These are phyloP conservation scores for Fusarium brevicatenulatum DNA, from an alignment of 2,329 filamentous ascomycete genomes.

Conservation along the genomic window DNA sequence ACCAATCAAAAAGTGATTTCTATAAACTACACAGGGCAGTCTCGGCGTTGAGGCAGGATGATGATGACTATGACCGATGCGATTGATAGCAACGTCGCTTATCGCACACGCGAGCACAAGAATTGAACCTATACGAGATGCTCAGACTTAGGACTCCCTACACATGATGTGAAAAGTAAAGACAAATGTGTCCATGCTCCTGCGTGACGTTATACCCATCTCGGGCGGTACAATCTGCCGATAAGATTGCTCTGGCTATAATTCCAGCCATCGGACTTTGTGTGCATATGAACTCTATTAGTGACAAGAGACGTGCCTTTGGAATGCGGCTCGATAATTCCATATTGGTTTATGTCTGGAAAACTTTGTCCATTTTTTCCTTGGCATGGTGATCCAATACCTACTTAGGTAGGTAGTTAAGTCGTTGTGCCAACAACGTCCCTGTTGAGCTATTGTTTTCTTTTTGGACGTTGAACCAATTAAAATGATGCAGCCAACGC, in stretches of 20 bases:
- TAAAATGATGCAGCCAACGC: background rate
- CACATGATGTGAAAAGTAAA: conserved; percentile 7
- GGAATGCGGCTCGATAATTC: background rate
- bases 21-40: conserved; percentile 44
- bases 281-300: background rate
- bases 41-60: conserved; percentile 51
- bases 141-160: conserved; percentile 29
- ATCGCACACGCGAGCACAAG: conserved; percentile 48
- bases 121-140: conserved; percentile 50
- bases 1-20: conserved; percentile 45
- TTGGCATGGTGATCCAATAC: background rate
- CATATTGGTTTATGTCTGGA: too few species aligned
- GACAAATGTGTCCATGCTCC: background rate
- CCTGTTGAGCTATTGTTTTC: conserved; percentile 21
- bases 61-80: conserved; percentile 52
- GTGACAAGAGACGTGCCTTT: background rate
- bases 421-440: conserved; percentile 35
- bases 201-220: too few species aligned
- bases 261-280: background rate
- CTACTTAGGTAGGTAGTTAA: background rate
- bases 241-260: background rate
- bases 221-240: background rate
- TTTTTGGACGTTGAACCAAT: conserved; percentile 15
- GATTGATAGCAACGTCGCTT: conserved; percentile 47
- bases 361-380: background rate